A percentile compares a stretch with the other conserved stretches of the same genome.
phyloP scores from a whole-genome alignment of 306 rosid genomes.

The Cicer chorassanicum region DNA sequence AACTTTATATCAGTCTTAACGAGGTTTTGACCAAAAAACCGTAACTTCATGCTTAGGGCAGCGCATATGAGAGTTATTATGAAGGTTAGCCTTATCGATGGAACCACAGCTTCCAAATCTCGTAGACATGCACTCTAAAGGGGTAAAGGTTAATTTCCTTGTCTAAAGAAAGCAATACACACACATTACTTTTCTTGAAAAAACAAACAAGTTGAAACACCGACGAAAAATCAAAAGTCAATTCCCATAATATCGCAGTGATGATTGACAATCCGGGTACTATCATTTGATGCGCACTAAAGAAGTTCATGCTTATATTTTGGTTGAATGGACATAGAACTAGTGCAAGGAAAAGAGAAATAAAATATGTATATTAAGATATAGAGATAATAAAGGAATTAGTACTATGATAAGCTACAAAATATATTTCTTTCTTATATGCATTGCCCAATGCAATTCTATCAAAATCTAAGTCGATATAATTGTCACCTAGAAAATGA shows the following conservation, averaged over 20 bases:
- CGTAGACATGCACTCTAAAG: neutral
- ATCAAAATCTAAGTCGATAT: constrained; percentile 47
- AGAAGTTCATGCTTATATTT: constrained; percentile 36
- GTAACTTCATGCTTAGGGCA: no score
- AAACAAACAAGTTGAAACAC: constrained; percentile 59
- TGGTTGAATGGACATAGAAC: constrained; percentile 23
- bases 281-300: constrained; percentile 65
- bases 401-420: constrained; percentile 11
- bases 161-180: neutral
- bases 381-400: constrained; percentile 6
- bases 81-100: no score
- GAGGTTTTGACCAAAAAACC: no score
- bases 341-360: constrained; percentile 13
- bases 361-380: neutral
- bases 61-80: no score
- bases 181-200: neutral
- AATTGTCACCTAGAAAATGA: constrained; percentile 42
- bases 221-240: constrained; percentile 76
- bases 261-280: constrained; percentile 57
- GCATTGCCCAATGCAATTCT: constrained; percentile 57
- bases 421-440: constrained; percentile 46
- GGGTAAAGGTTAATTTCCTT: neutral
- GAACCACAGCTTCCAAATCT: no score
- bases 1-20: no score
- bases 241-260: constrained; percentile 63